These are phyloP conservation scores for Astrephomene gubernaculifera DNA, from an alignment of 139 green algal species.

Conservation along the genomic window DNA sequence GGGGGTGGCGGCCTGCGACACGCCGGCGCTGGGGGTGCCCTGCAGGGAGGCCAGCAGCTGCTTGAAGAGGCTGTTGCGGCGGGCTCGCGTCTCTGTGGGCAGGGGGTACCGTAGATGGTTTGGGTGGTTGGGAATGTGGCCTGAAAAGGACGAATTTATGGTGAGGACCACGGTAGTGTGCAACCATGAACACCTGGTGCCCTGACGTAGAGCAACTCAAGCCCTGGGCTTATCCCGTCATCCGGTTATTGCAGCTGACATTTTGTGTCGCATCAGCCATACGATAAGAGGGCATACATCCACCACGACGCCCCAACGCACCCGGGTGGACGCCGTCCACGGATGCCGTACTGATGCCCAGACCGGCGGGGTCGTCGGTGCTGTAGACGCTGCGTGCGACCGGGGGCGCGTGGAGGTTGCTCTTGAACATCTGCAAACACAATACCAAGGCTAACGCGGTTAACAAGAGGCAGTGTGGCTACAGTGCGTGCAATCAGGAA, in stretches of 20 bases:
- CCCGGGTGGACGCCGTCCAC: conserved; percentile 6
- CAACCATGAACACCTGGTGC: too few species aligned
- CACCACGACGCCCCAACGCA: neutral
- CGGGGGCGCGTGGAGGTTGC: neutral
- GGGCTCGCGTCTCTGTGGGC: neutral
- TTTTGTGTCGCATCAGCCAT: too few species aligned
- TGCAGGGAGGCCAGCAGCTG: conserved; percentile 16
- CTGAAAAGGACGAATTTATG: too few species aligned
- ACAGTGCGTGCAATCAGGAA: too few species aligned
- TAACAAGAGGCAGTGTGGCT: too few species aligned
- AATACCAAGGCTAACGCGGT: neutral
- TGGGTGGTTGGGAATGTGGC: too few species aligned
- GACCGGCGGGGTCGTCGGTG: neutral
- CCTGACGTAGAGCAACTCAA: too few species aligned
- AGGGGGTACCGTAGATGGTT: neutral
- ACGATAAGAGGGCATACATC: too few species aligned
- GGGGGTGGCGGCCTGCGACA: neutral
- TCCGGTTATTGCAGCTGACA: too few species aligned
- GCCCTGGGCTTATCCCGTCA: too few species aligned
- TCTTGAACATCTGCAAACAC: conserved; percentile 24
- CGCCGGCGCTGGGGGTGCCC: neutral
- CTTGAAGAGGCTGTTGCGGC: conserved; percentile 35
- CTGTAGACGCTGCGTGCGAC: conserved; percentile 21
- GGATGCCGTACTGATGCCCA: conserved; percentile 12
- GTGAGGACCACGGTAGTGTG: too few species aligned